These are phyloP conservation scores for Russula brevipes DNA, from an alignment of 768 basidiomycete species.

Conservation along the genomic window DNA sequence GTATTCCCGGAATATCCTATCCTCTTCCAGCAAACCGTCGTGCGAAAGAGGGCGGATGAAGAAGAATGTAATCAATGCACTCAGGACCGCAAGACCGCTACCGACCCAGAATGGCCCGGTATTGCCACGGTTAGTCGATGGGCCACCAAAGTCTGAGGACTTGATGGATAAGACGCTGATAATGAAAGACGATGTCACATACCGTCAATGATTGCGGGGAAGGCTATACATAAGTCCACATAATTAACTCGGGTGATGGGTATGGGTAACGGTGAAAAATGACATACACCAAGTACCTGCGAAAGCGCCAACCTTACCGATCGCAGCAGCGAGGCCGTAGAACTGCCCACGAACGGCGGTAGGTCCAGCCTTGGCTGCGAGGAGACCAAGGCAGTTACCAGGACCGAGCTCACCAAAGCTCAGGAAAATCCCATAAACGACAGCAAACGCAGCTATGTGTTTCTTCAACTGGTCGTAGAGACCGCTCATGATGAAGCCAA, in stretches of 20 bases:
- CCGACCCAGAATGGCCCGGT: conserved; percentile 88
- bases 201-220: conserved; percentile 63
- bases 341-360: conserved; percentile 83
- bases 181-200: conserved; percentile 19
- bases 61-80: conserved; percentile 65
- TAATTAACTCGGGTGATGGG: neutral
- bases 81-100: conserved; percentile 76
- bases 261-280: neutral
- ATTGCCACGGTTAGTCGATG: conserved; percentile 48
- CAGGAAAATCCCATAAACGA: conserved; percentile 88
- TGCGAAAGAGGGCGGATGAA: conserved; percentile 68
- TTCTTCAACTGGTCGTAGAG: conserved; percentile 57
- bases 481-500: conserved; percentile 90
- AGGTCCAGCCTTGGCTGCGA: conserved; percentile 81
- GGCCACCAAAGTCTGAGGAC: conserved; percentile 55
- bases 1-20: conserved; percentile 75
- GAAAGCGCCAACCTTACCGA: conserved; percentile 83
- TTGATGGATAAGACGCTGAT: neutral
- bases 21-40: conserved; percentile 78
- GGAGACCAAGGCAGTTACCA: conserved; percentile 79
- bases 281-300: conserved; percentile 71
- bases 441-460: conserved; percentile 72
- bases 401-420: conserved; percentile 87
- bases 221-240: conserved; percentile 38
- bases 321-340: conserved; percentile 80